phyloP scores from a whole-genome alignment of 148 eudicot species.

The Vaccinium myrtillus region DNA sequence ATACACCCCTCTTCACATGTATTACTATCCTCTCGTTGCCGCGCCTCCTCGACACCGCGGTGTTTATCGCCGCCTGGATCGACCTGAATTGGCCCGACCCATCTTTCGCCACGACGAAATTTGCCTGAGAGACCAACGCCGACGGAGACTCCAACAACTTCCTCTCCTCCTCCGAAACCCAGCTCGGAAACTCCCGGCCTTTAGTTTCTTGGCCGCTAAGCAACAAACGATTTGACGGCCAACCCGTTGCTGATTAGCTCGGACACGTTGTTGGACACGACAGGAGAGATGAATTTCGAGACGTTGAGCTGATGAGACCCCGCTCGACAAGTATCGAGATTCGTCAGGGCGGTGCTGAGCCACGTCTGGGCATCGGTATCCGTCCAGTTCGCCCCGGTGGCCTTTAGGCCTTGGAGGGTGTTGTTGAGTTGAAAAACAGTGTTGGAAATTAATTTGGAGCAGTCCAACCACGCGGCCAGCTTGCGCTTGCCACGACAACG shows the following conservation, averaged over 20 bases:
- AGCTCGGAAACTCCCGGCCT: conserved; percentile 28
- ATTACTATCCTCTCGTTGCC: conserved; percentile 33
- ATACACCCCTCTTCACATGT: conserved; percentile 39
- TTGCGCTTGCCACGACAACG: conserved; percentile 38
- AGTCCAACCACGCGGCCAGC: conserved; percentile 55
- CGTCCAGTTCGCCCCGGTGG: neutral
- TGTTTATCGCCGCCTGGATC: conserved; percentile 39
- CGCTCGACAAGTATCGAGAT: conserved; percentile 28
- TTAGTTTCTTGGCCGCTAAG: neutral
- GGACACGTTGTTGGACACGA: conserved; percentile 38
- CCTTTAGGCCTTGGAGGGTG: conserved; percentile 14
- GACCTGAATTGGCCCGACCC: conserved; percentile 38
- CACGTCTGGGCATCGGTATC: conserved; percentile 19
- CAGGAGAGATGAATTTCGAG: conserved; percentile 24
- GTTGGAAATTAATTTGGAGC: conserved; percentile 46
- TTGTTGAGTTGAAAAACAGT: conserved; percentile 47
- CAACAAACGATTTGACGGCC: conserved; percentile 35
- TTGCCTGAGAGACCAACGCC: conserved; percentile 22
- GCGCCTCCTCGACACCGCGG: conserved; percentile 23
- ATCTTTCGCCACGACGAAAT: conserved; percentile 34
- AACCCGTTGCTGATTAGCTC: conserved; percentile 51
- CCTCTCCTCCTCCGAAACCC: conserved; percentile 32
- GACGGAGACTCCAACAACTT: conserved; percentile 24
- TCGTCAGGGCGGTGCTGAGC: conserved; percentile 34
- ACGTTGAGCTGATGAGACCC: conserved; percentile 36